phyloP scores from a whole-genome alignment of 2,329 filamentous ascomycete genomes.

The Dactylellina haptotyla region DNA sequence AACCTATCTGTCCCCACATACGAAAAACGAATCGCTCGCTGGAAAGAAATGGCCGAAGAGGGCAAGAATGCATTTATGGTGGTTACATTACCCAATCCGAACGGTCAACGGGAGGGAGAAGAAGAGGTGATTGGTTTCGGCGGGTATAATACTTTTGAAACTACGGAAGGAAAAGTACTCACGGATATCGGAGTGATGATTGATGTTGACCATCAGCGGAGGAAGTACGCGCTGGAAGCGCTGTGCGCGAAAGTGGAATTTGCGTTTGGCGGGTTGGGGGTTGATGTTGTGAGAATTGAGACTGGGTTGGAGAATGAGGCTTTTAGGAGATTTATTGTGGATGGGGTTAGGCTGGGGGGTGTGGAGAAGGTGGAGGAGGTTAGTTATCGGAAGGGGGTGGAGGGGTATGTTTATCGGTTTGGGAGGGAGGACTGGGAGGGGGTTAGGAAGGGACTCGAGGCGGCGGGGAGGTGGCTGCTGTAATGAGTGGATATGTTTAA shows the following conservation, averaged over 20 bases:
- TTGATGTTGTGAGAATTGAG: neutral
- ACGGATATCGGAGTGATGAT: slow-evolving; percentile 14
- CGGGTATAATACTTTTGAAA: slow-evolving; percentile 16
- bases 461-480: neutral
- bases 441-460: neutral
- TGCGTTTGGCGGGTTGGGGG: neutral
- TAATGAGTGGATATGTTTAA: too few relatives aligned
- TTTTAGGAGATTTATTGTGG: slow-evolving; percentile 7
- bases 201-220: neutral
- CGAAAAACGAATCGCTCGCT: neutral
- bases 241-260: neutral
- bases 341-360: neutral
- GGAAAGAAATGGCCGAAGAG: neutral
- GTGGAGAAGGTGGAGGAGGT: neutral
- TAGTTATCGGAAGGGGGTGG: neutral
- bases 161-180: neutral
- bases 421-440: neutral
- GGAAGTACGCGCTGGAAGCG: slow-evolving; percentile 1
- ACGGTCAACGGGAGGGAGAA: neutral
- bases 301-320: neutral
- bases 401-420: slow-evolving; percentile 7
- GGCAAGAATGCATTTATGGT: slow-evolving; percentile 9
- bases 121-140: slow-evolving; percentile 3
- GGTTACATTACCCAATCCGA: neutral
- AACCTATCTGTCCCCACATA: slow-evolving; percentile 1